phyloP scores from a whole-genome alignment of 495 filamentous ascomycete species.

The Rhypophila decipiens region DNA sequence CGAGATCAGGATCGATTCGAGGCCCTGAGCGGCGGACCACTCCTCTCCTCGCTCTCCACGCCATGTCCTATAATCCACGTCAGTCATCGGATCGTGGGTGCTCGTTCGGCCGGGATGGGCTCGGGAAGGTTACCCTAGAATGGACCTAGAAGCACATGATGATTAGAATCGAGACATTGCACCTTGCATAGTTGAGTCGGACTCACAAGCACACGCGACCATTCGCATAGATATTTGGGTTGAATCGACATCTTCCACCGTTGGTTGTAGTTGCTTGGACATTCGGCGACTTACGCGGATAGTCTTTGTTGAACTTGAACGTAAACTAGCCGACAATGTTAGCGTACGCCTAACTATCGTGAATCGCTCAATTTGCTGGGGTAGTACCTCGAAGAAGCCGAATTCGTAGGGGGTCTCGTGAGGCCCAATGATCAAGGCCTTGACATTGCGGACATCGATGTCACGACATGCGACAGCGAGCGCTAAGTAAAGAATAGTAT shows the following conservation, averaged over 20 bases:
- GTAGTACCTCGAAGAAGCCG: slow-evolving; percentile 82
- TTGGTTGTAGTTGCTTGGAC: slow-evolving; percentile 83
- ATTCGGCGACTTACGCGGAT: slow-evolving; percentile 73
- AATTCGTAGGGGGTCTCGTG: slow-evolving; percentile 96
- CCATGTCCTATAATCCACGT: slow-evolving; percentile 71
- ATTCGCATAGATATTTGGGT: slow-evolving; percentile 89
- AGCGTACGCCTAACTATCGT: slow-evolving; percentile 8
- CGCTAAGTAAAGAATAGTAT: slow-evolving; percentile 40
- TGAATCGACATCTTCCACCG: slow-evolving; percentile 78
- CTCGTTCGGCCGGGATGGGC: slow-evolving; percentile 5
- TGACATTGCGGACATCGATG: slow-evolving; percentile 79
- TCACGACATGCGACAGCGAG: slow-evolving; percentile 82
- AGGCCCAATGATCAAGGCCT: slow-evolving; percentile 84
- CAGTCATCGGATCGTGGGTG: slow-evolving; percentile 14
- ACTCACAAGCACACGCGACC: slow-evolving; percentile 89
- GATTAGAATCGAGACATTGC: slow-evolving; percentile 10
- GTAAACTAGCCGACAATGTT: slow-evolving; percentile 45
- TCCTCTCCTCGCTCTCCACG: slow-evolving; percentile 80
- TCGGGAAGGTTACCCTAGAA: slow-evolving; percentile 59
- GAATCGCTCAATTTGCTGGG: neutral
- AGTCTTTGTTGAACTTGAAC: slow-evolving; percentile 72
- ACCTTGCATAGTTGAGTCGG: neutral
- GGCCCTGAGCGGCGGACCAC: slow-evolving; percentile 92
- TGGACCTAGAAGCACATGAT: slow-evolving; percentile 56
- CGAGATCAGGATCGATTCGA: slow-evolving; percentile 90